Evolutionary conservation across 1,139 yeast genomes (phyloP).

Genomic region (Arxiozyma bovina): DNA sequence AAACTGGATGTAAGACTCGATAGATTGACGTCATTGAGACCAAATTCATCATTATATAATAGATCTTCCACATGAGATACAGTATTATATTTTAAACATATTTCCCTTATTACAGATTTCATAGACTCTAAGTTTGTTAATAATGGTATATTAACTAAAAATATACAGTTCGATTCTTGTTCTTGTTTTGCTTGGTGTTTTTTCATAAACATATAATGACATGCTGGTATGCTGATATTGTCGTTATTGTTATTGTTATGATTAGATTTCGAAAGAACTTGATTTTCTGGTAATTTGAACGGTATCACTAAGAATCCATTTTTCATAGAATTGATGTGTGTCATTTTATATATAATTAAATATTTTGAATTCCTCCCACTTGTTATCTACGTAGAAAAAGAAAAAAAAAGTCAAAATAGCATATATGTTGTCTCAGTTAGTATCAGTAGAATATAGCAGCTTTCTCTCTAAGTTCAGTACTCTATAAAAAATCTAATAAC

Average conservation of each 20-base stretch:
- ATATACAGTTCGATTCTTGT: conserved; percentile 39
- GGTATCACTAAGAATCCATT: conserved; percentile 36
- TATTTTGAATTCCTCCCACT: not conserved
- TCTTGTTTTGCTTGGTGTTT: conserved; percentile 46
- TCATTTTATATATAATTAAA: not conserved
- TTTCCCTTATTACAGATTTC: conserved; percentile 49
- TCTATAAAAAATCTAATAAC: no score
- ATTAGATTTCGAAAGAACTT: conserved; percentile 12
- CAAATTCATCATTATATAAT: conserved; percentile 30
- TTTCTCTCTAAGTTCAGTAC: no score
- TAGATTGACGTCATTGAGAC: conserved; percentile 47
- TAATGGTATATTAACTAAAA: conserved; percentile 70
- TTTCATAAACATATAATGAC: conserved; percentile 51
- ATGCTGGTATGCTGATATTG: conserved; percentile 5
- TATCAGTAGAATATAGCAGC: not conserved
- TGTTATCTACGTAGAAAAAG: no score
- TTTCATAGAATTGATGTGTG: conserved; percentile 22
- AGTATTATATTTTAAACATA: conserved; percentile 38
- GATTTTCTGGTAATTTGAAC: conserved; percentile 26
- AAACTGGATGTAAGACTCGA: conserved; percentile 54
- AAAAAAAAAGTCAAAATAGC: no score
- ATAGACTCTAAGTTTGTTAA: conserved; percentile 45
- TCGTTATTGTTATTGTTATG: not conserved
- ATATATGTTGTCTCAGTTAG: no score
- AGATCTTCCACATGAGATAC: conserved; percentile 29